Evolutionary conservation across 768 basidiomycete genomes (phyloP), one percentile per base, ranked within the genome.

Genomic region (Rhizopogon rudus): DNA sequence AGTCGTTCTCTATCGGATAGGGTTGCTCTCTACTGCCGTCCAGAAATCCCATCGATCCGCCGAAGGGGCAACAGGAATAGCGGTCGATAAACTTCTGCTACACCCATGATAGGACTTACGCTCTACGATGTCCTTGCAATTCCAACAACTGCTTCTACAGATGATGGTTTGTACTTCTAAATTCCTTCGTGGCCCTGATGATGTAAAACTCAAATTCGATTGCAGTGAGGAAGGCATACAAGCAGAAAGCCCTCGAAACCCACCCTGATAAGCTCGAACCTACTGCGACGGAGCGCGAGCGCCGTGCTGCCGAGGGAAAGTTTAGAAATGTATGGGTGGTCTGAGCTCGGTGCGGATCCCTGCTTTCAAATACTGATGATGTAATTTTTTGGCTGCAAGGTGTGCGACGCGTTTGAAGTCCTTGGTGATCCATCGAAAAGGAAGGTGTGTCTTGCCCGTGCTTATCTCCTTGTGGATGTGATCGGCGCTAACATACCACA

Each of bases 201-300:
- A 44, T 51, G 43, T 57, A 39, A 33, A 20, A 16, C 40, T 44
- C 12, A 40, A 40, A 13, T 14, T 14, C 37, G 22, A 40, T n/a
- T 58, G 7, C 58, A 86, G 87, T 88, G 54, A 81, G 84, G 50
- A 82, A 75, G 61, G 86, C 84, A 2, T 88, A 87, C 67, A 83
- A 80, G 62, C 79, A 78, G 57, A 82, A 79, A 61, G 85, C 81
- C 9, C 73, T 88, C 28, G 83, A 85, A 65, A 88, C 87, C 1
- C 87, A 88, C 64, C 87, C 87, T 9, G 87, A 88, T 61, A 87
- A 86, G 61, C 78, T 87, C 45, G 80, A 80, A 10, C 82, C 77
- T 39, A 68, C 68, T 31, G 80, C 81, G 7, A 78, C 71, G 42
- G 76, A 77, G 43, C 69, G 74, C 54, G 79, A 81, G 56, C 82